These are phyloP conservation scores for Ogataea siamensis DNA, from an alignment of 805 yeast genomes.

Conservation along the genomic window DNA sequence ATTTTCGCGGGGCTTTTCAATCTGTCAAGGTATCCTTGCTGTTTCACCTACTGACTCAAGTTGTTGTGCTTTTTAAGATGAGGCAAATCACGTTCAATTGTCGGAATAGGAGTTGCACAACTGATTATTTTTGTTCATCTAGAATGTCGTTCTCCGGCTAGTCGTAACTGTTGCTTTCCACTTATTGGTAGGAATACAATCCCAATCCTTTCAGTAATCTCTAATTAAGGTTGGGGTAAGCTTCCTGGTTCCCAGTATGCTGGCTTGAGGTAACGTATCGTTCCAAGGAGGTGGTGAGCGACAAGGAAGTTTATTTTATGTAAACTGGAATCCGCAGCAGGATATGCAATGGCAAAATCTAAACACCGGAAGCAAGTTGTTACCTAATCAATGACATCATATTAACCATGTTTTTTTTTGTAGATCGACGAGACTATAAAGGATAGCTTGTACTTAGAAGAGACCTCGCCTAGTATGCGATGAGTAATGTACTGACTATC, in stretches of 20 bases:
- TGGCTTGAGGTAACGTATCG: no score
- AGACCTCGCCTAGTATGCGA: no score
- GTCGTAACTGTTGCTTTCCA: constrained; percentile 2
- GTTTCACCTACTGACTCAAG: no score
- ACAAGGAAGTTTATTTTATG: constrained; percentile 9
- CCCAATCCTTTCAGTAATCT: neutral
- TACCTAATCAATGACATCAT: neutral
- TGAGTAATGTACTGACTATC: no score
- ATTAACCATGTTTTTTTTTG: neutral
- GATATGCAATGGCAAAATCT: constrained; percentile 13
- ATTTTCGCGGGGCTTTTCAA: constrained; percentile 1
- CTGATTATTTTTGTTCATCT: constrained; percentile 3
- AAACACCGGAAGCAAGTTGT: constrained; percentile 5
- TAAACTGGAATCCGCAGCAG: constrained; percentile 11
- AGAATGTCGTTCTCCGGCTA: neutral
- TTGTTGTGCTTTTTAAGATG: no score
- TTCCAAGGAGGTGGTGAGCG: no score
- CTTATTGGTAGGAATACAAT: neutral
- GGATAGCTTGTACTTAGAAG: no score
- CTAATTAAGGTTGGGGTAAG: no score
- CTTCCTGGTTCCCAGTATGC: no score
- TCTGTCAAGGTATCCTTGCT: neutral
- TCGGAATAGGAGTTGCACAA: no score
- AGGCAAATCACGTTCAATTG: no score
- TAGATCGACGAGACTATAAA: neutral